Evolutionary conservation across 2,329 filamentous ascomycete genomes (phyloP).

Genomic region (Neophaeococcomyces mojaviensis): DNA sequence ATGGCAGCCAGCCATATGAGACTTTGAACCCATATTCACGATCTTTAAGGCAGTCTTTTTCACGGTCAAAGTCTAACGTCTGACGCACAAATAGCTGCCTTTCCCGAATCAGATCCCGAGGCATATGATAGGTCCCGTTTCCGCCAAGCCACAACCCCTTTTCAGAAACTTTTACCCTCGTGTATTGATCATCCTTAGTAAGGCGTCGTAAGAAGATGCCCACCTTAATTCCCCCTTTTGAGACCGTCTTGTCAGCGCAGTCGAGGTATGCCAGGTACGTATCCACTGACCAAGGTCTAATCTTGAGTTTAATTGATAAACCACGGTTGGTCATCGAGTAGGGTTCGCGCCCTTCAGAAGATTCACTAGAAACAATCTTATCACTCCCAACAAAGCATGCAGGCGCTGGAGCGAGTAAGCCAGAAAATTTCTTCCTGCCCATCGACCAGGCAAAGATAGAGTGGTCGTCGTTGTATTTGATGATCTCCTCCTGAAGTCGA

Average conservation of each 20-base stretch:
- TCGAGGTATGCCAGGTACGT: slow-evolving; percentile 17
- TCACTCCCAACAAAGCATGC: slow-evolving; percentile 13
- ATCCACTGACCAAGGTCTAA: slow-evolving; percentile 13
- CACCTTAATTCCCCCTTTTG: slow-evolving; percentile 5
- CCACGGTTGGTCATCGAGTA: slow-evolving; percentile 17
- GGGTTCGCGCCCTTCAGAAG: slow-evolving; percentile 6
- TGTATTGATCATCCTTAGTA: slow-evolving; percentile 40
- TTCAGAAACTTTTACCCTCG: slow-evolving; percentile 3
- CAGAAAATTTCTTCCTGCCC: slow-evolving; percentile 1
- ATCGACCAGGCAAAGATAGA: slow-evolving; percentile 21
- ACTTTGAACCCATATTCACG: too few species aligned
- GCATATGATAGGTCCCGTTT: neutral
- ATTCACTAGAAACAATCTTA: slow-evolving; percentile 5
- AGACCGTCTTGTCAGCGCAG: slow-evolving; percentile 7
- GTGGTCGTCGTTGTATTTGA: slow-evolving; percentile 17
- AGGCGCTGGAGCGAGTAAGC: slow-evolving; percentile 13
- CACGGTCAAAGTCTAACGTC: too few species aligned
- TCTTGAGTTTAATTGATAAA: slow-evolving; percentile 13
- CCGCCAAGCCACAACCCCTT: neutral
- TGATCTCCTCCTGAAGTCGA: slow-evolving; percentile 23
- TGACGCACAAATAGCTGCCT: too few species aligned
- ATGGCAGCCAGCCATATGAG: too few species aligned
- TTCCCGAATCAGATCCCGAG: too few species aligned
- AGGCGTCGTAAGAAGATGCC: slow-evolving; percentile 21
- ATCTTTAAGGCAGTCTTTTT: too few species aligned